These are phyloP conservation scores for Polygonum maritimum DNA, from an alignment of 148 eudicot species.

Conservation along the genomic window DNA sequence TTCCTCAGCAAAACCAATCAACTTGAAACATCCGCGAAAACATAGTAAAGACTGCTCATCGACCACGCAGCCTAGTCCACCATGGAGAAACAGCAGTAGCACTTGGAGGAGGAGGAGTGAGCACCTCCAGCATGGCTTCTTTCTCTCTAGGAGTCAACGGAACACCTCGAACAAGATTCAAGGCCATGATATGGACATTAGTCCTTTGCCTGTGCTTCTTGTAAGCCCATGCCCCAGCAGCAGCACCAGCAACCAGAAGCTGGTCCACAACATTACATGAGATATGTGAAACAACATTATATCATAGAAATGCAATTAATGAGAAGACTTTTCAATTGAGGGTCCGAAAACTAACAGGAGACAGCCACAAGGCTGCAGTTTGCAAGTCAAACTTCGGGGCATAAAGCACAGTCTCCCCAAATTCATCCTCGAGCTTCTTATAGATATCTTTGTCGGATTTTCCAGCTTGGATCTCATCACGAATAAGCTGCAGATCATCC, in stretches of 20 bases:
- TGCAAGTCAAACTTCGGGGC: conserved; percentile 89
- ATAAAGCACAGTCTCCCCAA: conserved; percentile 83
- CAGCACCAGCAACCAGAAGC: conserved; percentile 76
- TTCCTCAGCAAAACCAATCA: background rate
- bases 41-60: conserved; percentile 9
- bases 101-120: conserved; percentile 71
- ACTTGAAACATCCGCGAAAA: background rate
- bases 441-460: conserved; percentile 82
- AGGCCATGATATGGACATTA: conserved; percentile 88
- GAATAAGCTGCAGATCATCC: conserved; percentile 56
- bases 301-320: background rate
- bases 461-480: conserved; percentile 83
- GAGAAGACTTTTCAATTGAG: background rate
- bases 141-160: conserved; percentile 80
- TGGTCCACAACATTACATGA: conserved; percentile 18
- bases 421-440: conserved; percentile 85
- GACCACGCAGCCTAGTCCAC: conserved; percentile 50
- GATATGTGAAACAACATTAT: conserved; percentile 2
- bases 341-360: conserved; percentile 52
- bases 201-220: conserved; percentile 72
- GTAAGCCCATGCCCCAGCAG: conserved; percentile 82
- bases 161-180: conserved; percentile 81
- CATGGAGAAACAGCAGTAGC: conserved; percentile 29
- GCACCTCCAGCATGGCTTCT: conserved; percentile 76
- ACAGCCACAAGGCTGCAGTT: conserved; percentile 90